These are phyloP conservation scores for Colletotrichum sp. DNA, from an alignment of 2,329 filamentous ascomycete species.

Conservation along the genomic window DNA sequence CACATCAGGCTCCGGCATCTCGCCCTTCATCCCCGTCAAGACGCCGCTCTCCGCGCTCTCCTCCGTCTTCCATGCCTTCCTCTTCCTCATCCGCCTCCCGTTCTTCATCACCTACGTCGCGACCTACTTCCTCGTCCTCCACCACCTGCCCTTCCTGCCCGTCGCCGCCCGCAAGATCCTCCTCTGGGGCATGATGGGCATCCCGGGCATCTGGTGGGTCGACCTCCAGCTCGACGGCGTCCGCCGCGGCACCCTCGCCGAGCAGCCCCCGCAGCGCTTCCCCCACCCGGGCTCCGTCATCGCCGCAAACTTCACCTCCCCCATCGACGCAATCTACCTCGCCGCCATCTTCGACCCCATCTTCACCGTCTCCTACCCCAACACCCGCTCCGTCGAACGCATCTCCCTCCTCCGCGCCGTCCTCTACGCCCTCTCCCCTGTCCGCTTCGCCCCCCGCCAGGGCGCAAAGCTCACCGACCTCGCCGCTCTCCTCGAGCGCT, in stretches of 20 bases:
- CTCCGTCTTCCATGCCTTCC: constrained; percentile 67
- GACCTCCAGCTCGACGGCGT: constrained; percentile 98
- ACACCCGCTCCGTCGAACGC: constrained; percentile 73
- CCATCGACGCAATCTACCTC: constrained; percentile 91
- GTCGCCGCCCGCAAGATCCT: constrained; percentile 76
- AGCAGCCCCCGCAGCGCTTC: constrained; percentile 74
- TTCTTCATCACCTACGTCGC: constrained; percentile 72
- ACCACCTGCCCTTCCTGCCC: constrained; percentile 75
- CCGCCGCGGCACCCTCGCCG: constrained; percentile 84
- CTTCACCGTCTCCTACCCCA: constrained; percentile 86
- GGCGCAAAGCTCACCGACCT: constrained; percentile 61
- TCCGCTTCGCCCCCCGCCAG: constrained; percentile 51
- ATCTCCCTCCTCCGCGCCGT: constrained; percentile 81
- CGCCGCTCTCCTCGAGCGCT: constrained; percentile 64
- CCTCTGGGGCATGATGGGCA: constrained; percentile 84
- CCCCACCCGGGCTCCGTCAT: constrained; percentile 84
- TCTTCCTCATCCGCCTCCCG: constrained; percentile 84
- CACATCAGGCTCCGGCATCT: constrained; percentile 85
- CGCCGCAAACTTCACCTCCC: constrained; percentile 88
- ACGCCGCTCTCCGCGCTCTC: constrained; percentile 68
- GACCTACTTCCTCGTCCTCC: constrained; percentile 80
- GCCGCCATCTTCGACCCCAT: constrained; percentile 96
- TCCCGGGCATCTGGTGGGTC: constrained; percentile 97
- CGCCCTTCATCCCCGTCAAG: constrained; percentile 88
- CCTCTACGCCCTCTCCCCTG: constrained; percentile 70